Base-by-base conservation (phyloP, 805 yeast species). In the Lachancea meyersii region DNA sequence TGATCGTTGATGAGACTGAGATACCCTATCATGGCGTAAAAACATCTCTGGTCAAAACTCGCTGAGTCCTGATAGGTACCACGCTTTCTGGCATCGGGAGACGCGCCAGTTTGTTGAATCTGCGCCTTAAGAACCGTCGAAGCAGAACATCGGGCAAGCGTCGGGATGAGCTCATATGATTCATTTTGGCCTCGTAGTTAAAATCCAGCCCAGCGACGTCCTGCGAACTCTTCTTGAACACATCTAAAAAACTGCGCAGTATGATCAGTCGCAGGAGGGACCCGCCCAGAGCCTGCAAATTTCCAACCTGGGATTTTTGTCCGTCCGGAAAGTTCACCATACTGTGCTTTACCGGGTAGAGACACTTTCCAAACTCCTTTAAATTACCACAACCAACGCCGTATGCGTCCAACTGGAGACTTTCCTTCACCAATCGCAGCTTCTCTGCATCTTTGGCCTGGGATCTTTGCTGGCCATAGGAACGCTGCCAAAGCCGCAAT, bases 21-120 rank as follows among this genome's bases (percentile, higher is more conserved):
- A 19, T 55, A 44, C 5, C 66, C 67, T 10, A 63, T 46, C 13
- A 59, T 31, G 3, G 51, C 54, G 38, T 46, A 45, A 13, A 61
- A 40, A 8, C 54, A 41, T 21, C 43, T 44, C 31, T 43, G 50
- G 36, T 49, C 54, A 17, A 45, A 16, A 28, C 44, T 11, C 17
- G 42, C n/a, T 48, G 60, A 7, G 49, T 52, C 11, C 56, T 52
- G 4, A 50, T 44, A 22, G 58, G 57, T 2, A 53, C 51, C 1
- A 47, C 41, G 26, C 39, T 51, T 13, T 47, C 41, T 18, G 55
- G 53, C n/a, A 43, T 40, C 11, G 53, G 38, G 7, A 53, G 26
- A 11, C 57, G 45, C 1, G 55, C 57, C 18, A 53, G 32, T 16
- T 32, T 32, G 2, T 42, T 23, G 19, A 46, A 17, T 3, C 39